Evolutionary conservation across 2,329 filamentous ascomycete species (phyloP), one percentile per base, ranked within the genome.

Genomic region (Rosellinia necatrix): DNA sequence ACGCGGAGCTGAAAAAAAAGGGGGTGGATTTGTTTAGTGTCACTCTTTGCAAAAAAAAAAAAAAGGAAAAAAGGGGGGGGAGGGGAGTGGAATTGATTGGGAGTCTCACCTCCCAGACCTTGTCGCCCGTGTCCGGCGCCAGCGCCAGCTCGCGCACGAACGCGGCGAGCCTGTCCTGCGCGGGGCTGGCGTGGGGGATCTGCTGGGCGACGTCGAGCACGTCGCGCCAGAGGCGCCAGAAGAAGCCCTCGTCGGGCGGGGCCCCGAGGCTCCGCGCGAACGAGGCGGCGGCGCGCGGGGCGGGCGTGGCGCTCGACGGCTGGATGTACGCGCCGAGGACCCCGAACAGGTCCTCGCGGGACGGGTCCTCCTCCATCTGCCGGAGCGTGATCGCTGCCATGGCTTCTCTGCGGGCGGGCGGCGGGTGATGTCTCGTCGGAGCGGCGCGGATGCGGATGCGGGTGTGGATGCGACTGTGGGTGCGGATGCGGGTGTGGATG

Each of bases 61-160:
- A 1, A 27, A 41, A 32, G 27, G 4, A 13, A 19, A 12, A 17
- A 30, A n/a, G n/a, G n/a, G n/a, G n/a, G n/a, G n/a, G n/a, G n/a
- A n/a, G n/a, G n/a, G n/a, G n/a, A n/a, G n/a, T n/a, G n/a, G n/a
- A n/a, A n/a, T n/a, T n/a, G n/a, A n/a, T n/a, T n/a, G n/a, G n/a
- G n/a, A n/a, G n/a, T n/a, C 65, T 57, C 51, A 70, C 67, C 7
- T 63, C 60, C 66, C 67, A 67, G 17, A 66, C 60, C 25, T 50
- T 60, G 13, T 64, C 43, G 15, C 60, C 66, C 2, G 58, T 65
- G 32, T 68, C 62, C 3, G 66, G 65, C 6, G 65, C 54, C 19
- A 69, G 58, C 12, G 54, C 57, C 15, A 71, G 46, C 54, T 70
- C 68, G 13, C 63, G 53, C 29, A 70, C 40, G 32, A 67, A 63